Evolutionary conservation across 75 land plant species (phyloP).

Genomic region (Picea glauca): DNA sequence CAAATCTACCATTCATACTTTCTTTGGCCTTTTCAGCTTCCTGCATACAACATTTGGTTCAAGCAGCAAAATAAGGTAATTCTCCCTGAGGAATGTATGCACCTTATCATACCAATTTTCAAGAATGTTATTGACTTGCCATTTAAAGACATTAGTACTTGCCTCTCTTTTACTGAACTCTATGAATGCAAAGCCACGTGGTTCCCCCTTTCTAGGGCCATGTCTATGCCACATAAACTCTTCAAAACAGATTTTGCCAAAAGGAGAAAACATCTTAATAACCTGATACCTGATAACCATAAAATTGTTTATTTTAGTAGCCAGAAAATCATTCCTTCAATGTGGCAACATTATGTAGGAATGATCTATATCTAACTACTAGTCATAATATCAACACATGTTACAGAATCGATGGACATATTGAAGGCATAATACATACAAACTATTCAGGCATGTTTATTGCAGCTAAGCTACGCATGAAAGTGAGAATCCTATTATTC

Average conservation of each 20-base stretch:
- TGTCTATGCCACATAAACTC: constrained; percentile 71
- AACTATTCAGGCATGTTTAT: neutral
- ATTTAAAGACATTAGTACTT: constrained; percentile 17
- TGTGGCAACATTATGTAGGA: neutral
- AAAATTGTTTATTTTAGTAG: neutral
- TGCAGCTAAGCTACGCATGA: neutral
- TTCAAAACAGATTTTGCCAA: constrained; percentile 66
- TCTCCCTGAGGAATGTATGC: neutral
- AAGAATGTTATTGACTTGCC: constrained; percentile 5
- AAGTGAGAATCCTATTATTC: neutral
- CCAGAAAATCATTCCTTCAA: neutral
- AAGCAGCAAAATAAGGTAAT: neutral
- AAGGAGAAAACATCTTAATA: constrained; percentile 76
- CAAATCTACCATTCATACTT: constrained; percentile 67
- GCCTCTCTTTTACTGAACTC: constrained; percentile 64
- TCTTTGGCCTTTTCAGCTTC: constrained; percentile 68
- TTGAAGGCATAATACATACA: neutral
- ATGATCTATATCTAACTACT: neutral
- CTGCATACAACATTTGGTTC: constrained; percentile 31
- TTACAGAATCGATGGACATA: too few relatives aligned
- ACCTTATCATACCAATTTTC: neutral
- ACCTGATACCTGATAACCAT: constrained; percentile 35
- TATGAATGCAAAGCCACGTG: constrained; percentile 77
- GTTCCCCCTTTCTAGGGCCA: constrained; percentile 76
- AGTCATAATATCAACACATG: neutral